Base-by-base conservation (phyloP, 495 filamentous ascomycete genomes). In the Talaromyces proteolyticus region DNA sequence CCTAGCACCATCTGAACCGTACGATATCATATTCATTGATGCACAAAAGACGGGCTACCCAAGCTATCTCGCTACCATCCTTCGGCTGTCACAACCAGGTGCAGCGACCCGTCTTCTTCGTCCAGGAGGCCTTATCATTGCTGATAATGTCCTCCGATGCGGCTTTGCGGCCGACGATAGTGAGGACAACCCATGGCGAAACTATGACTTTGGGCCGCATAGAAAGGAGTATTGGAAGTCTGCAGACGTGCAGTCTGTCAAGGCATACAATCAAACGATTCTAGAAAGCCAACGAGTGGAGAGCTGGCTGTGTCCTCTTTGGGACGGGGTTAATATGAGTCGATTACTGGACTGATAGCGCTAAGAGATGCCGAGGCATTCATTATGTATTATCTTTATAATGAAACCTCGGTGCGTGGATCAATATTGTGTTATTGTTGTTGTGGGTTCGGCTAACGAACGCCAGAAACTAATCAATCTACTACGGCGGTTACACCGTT, bases 11-110 rank as follows among this genome's bases (percentile, higher is more conserved):
- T 14, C 29, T 14, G 7, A 36, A 14, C 65, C 67, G 2, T 70
- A 64, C 29, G 67, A 70, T 45, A 49, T 70, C 10, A 55, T 70
- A 41, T 70, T 70, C 57, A 63, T 70, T 43, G 67, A 70, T 40
- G 67, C 67, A 17, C 54, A 70, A 24, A 70, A 70, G 46, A 58
- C 58, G 1, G 60, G 58, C 24, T 70, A 69, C 48, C 59, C 63
- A 1, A 50, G 44, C 1, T 69, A 69, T 43, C 50, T 69, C 6
- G 21, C 29, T n/a, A 49, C 53, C 37, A 59, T 58, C 50, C 52
- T 57, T 29, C 55, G 45, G 51, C 55, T 47, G 49, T 66, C 63
- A n/a, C 37, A 47, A 18, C 53, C 61, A 26, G 55, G 59, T 11
- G 42, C 57, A n/a, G 47, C 52, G 38, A 51, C 52, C 19, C 61